These are phyloP conservation scores for Kingdonia uniflora DNA, from an alignment of 164 flowering plant species.

Conservation along the genomic window DNA sequence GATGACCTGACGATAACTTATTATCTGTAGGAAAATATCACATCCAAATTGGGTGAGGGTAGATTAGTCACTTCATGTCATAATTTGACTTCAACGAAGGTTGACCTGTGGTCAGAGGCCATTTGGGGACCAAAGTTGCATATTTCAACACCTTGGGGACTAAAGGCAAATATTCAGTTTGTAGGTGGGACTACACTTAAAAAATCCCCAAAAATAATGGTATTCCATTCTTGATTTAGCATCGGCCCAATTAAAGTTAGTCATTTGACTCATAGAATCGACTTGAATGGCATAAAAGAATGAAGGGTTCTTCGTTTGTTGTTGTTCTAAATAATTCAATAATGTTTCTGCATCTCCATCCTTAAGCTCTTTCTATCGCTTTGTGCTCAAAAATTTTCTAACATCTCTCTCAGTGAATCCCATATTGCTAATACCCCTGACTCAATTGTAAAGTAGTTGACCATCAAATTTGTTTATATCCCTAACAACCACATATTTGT, in stretches of 20 bases:
- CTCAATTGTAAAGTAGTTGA: not conserved
- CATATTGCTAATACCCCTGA: not conserved
- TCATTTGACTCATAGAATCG: not conserved
- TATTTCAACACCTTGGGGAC: no score
- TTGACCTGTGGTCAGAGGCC: no score
- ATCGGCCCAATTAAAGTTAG: not conserved
- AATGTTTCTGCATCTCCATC: not conserved
- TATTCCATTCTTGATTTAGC: not conserved
- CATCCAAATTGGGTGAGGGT: no score
- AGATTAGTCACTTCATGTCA: no score
- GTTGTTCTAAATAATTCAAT: not conserved
- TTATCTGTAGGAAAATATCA: no score
- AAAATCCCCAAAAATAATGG: not conserved
- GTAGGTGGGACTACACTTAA: slow-evolving; percentile 3
- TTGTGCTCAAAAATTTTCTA: not conserved
- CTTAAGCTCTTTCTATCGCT: not conserved
- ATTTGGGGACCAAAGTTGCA: no score
- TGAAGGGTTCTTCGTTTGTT: not conserved
- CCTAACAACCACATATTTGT: not conserved
- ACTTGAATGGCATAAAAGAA: slow-evolving; percentile 2
- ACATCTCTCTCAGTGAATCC: not conserved
- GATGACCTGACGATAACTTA: no score
- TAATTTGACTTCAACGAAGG: no score
- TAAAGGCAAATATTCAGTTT: no score
- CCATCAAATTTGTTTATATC: not conserved